Percentiles rank a stretch among this genome's conserved stretches.
phyloP scores from a whole-genome alignment of 2,329 filamentous ascomycete species.

The Gnomoniopsis sp. region DNA sequence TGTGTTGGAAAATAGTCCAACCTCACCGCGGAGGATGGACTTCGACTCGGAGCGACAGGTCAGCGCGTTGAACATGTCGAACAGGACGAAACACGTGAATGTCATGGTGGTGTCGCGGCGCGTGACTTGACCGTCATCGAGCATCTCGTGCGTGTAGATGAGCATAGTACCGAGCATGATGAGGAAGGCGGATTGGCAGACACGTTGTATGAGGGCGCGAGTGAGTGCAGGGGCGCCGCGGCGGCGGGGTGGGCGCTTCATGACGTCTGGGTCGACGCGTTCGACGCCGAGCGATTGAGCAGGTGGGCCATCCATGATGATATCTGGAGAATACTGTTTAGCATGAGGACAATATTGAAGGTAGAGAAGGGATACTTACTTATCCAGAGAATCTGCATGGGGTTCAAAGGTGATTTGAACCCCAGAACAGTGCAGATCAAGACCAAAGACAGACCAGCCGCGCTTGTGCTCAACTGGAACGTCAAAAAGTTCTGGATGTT shows the following conservation, averaged over 20 bases:
- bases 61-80: conserved; percentile 99
- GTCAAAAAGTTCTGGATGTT: conserved; percentile 99
- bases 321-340: conserved; percentile 57
- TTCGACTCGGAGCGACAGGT: conserved; percentile 90
- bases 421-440: conserved; percentile 89
- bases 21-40: conserved; percentile 80
- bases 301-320: conserved; percentile 98
- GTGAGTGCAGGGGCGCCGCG: conserved; percentile 92
- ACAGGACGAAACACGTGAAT: conserved; percentile 97
- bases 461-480: conserved; percentile 96
- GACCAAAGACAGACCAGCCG: conserved; percentile 86
- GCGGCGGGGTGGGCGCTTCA: conserved; percentile 83
- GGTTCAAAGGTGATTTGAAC: conserved; percentile 92
- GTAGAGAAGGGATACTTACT: conserved; percentile 56
- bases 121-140: conserved; percentile 74
- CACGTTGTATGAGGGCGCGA: conserved; percentile 72
- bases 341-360: not conserved
- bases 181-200: conserved; percentile 80
- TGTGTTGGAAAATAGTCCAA: conserved; percentile 78
- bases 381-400: conserved; percentile 99
- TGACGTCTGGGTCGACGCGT: conserved; percentile 88
- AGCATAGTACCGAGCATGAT: conserved; percentile 92
- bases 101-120: conserved; percentile 98
- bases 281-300: conserved; percentile 97
- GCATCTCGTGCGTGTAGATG: conserved; percentile 91